These are phyloP conservation scores for Herpetomonas tarakana DNA, from an alignment of 208 protist genomes.

Conservation along the genomic window DNA sequence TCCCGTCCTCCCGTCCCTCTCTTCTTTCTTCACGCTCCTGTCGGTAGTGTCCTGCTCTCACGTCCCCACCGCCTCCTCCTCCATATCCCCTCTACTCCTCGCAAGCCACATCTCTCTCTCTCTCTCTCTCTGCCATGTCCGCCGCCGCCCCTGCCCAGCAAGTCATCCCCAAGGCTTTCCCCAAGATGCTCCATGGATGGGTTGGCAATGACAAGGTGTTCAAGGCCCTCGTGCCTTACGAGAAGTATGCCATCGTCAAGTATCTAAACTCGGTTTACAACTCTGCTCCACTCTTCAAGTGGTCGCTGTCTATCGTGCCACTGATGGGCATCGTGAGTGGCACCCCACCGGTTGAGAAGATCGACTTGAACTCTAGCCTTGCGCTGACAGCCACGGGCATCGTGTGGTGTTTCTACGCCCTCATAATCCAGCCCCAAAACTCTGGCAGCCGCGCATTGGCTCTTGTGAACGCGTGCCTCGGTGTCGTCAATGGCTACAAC, in stretches of 20 bases:
- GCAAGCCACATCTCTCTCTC: too few relatives aligned
- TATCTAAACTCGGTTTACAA: conserved; percentile 90
- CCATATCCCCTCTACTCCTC: too few relatives aligned
- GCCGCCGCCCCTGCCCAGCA: conserved; percentile 31
- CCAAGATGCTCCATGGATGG: conserved; percentile 69
- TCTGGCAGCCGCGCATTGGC: conserved; percentile 81
- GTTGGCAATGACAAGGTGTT: conserved; percentile 75
- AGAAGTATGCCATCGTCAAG: conserved; percentile 58
- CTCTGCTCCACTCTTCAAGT: conserved; percentile 82
- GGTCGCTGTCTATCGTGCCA: conserved; percentile 83
- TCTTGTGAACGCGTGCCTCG: conserved; percentile 79
- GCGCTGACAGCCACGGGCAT: conserved; percentile 73
- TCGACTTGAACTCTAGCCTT: conserved; percentile 86
- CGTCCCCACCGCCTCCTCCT: too few relatives aligned
- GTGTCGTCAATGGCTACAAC: conserved; percentile 85
- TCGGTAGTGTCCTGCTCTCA: too few relatives aligned
- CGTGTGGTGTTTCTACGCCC: conserved; percentile 85
- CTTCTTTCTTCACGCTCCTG: not conserved
- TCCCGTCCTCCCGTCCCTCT: not conserved
- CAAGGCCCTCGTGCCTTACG: conserved; percentile 70
- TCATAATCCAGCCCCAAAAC: conserved; percentile 89
- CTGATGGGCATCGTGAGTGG: conserved; percentile 82
- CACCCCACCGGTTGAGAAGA: conserved; percentile 79
- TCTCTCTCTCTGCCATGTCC: too few relatives aligned
- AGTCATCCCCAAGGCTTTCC: conserved; percentile 75